Evolutionary conservation across 2,329 filamentous ascomycete species (phyloP).

Genomic region (Hysterium pulicare): DNA sequence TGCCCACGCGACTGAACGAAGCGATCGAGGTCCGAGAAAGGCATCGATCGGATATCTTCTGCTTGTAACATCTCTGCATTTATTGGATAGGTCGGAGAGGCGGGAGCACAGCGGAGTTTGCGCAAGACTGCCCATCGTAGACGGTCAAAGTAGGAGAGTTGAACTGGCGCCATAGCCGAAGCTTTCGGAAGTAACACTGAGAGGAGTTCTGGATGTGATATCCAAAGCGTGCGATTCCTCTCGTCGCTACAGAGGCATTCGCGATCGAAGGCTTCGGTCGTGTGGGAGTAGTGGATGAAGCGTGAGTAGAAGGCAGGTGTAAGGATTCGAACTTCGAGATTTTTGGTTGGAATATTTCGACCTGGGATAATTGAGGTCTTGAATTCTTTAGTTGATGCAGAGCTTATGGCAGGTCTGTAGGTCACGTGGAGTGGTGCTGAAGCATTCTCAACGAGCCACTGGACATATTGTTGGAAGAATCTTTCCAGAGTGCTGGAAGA

Average conservation of each 20-base stretch:
- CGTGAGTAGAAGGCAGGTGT: slow-evolving; percentile 66
- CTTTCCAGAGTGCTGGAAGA: slow-evolving; percentile 28
- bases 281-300: slow-evolving; percentile 61
- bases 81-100: slow-evolving; percentile 36
- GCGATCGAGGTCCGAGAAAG: slow-evolving; percentile 39
- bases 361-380: slow-evolving; percentile 12
- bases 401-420: slow-evolving; percentile 53
- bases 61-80: slow-evolving; percentile 14
- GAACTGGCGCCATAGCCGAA: slow-evolving; percentile 32
- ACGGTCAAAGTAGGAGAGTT: slow-evolving; percentile 12
- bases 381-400: slow-evolving; percentile 12
- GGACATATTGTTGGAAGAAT: slow-evolving; percentile 40
- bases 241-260: slow-evolving; percentile 52
- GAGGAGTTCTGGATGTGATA: slow-evolving; percentile 55
- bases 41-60: slow-evolving; percentile 37
- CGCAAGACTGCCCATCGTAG: slow-evolving; percentile 38
- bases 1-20: slow-evolving; percentile 25
- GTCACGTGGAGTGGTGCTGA: slow-evolving; percentile 47
- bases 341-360: slow-evolving; percentile 19
- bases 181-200: slow-evolving; percentile 20
- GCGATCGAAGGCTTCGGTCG: slow-evolving; percentile 59
- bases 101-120: slow-evolving; percentile 39
- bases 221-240: slow-evolving; percentile 57
- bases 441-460: slow-evolving; percentile 49
- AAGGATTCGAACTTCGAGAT: slow-evolving; percentile 56